These are phyloP conservation scores for Voacanga thouarsii DNA, from an alignment of 257 asterid genomes.

Conservation along the genomic window DNA sequence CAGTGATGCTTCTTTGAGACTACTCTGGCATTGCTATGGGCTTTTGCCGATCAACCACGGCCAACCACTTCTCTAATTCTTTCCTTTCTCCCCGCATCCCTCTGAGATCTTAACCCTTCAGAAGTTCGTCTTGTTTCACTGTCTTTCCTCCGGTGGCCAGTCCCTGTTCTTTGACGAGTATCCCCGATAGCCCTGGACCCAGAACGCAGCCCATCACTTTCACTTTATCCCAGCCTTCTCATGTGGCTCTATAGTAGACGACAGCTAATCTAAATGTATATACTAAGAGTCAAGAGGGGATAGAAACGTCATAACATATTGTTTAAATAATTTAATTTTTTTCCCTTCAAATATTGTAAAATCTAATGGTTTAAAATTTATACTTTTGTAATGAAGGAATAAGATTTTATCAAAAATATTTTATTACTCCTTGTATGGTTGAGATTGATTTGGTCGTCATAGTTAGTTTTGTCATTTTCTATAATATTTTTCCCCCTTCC, in stretches of 20 bases:
- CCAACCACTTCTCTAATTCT: conserved; percentile 30
- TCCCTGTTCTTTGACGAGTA: conserved; percentile 19
- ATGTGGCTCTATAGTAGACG: neutral
- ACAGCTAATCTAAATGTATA: too few relatives aligned
- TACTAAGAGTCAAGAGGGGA: too few relatives aligned
- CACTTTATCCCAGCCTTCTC: conserved; percentile 3
- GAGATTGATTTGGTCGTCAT: too few relatives aligned
- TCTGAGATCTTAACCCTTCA: conserved; percentile 21
- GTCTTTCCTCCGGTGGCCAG: conserved; percentile 29
- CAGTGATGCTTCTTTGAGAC: conserved; percentile 28
- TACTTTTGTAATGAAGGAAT: too few relatives aligned
- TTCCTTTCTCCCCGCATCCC: conserved; percentile 20
- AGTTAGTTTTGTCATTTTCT: too few relatives aligned
- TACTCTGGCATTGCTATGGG: conserved; percentile 28
- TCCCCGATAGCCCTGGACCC: conserved; percentile 35
- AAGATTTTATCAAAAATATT: too few relatives aligned
- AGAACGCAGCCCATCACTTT: conserved; percentile 57
- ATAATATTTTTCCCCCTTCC: too few relatives aligned
- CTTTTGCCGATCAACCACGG: conserved; percentile 17
- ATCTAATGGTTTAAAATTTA: too few relatives aligned
- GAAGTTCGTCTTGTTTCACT: conserved; percentile 14
- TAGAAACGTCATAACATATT: too few relatives aligned
- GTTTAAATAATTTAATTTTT: too few relatives aligned
- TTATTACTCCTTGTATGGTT: too few relatives aligned
- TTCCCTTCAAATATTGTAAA: too few relatives aligned